phyloP scores from a whole-genome alignment of 805 yeast genomes.

The Torulaspora quercuum region DNA sequence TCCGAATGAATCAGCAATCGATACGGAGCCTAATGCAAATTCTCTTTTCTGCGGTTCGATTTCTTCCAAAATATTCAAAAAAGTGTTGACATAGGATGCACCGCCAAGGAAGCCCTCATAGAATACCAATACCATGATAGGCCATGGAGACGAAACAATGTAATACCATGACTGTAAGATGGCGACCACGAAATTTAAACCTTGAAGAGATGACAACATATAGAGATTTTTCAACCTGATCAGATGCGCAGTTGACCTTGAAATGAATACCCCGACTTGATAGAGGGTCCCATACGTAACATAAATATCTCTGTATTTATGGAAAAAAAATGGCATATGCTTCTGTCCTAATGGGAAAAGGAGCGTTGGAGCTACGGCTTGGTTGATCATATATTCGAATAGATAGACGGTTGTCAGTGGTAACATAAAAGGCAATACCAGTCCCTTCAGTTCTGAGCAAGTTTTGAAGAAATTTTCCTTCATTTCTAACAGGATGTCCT shows the following conservation, averaged over 20 bases:
- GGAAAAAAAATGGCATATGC: constrained; percentile 52
- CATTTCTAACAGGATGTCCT: constrained; percentile 5
- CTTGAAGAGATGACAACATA: constrained; percentile 63
- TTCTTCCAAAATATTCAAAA: constrained; percentile 66
- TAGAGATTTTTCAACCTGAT: constrained; percentile 58
- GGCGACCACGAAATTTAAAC: constrained; percentile 55
- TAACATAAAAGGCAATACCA: constrained; percentile 67
- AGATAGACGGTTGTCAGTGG: constrained; percentile 82
- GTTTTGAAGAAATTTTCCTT: constrained; percentile 30
- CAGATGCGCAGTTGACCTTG: constrained; percentile 75
- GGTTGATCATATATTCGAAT: constrained; percentile 85
- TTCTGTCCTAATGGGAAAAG: constrained; percentile 62
- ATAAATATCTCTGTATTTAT: constrained; percentile 74
- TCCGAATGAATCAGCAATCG: constrained; percentile 82
- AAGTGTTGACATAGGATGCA: constrained; percentile 84
- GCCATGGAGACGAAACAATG: constrained; percentile 57
- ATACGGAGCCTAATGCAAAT: constrained; percentile 78
- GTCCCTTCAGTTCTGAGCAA: constrained; percentile 38
- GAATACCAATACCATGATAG: constrained; percentile 59
- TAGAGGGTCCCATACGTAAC: constrained; percentile 88
- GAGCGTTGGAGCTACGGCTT: constrained; percentile 86
- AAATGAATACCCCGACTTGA: constrained; percentile 88
- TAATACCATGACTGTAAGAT: constrained; percentile 61
- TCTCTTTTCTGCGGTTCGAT: constrained; percentile 54
- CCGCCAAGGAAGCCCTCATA: constrained; percentile 94